These are phyloP conservation scores for Stellera chamaejasme DNA, from an alignment of 345 rosid genomes.

Conservation along the genomic window DNA sequence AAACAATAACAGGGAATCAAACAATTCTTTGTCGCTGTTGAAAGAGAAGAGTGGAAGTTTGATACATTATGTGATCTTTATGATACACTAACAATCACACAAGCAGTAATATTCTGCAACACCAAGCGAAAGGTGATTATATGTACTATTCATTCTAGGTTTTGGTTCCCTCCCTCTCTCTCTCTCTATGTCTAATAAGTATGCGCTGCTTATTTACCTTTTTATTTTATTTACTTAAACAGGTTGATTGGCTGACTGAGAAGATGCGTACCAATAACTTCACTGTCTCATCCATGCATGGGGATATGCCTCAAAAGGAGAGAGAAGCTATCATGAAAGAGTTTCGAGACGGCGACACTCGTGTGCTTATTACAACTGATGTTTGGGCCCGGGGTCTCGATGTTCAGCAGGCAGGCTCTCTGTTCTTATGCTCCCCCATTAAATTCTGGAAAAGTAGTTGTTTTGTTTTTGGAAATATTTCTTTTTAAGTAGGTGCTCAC, in stretches of 20 bases:
- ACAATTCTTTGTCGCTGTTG: conserved; percentile 92
- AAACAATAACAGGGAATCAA: conserved; percentile 67
- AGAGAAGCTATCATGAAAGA: conserved; percentile 89
- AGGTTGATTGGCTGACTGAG: conserved; percentile 99
- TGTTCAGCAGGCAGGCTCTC: conserved; percentile 76
- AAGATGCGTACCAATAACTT: conserved; percentile 93
- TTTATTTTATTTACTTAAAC: conserved; percentile 8
- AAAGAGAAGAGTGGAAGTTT: conserved; percentile 97
- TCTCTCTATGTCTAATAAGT: neutral
- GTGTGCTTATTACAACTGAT: conserved; percentile 96
- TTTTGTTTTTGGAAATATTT: too few relatives aligned
- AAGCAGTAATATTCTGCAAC: conserved; percentile 98
- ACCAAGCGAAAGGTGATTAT: conserved; percentile 77
- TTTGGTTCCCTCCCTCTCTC: neutral
- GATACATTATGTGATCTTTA: conserved; percentile 94
- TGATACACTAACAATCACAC: conserved; percentile 90
- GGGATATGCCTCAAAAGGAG: conserved; percentile 99
- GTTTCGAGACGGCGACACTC: conserved; percentile 72
- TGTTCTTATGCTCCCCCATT: neutral
- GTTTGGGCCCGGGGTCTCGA: conserved; percentile 98
- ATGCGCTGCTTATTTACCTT: too few relatives aligned
- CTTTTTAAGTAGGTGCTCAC: too few relatives aligned
- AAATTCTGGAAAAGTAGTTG: neutral
- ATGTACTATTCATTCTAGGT: too few relatives aligned
- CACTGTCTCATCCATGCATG: conserved; percentile 97